Evolutionary conservation across 2,329 filamentous ascomycete genomes (phyloP), one percentile per base, ranked within the genome.

Genomic region (Paraconiothyrium brasiliense): DNA sequence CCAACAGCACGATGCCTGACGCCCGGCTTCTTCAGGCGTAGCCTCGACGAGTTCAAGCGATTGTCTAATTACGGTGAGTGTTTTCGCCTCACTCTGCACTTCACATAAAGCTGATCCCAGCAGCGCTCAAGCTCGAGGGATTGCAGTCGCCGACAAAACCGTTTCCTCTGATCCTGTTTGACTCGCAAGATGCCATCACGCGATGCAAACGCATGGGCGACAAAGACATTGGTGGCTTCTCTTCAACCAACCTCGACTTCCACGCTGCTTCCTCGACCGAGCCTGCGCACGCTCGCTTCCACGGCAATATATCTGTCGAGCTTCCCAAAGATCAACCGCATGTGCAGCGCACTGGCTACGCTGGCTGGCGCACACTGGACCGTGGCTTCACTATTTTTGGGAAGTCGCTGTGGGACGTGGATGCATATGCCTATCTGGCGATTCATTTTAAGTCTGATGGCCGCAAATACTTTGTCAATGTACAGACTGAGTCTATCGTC

Each of bases 401-500:
- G 44, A 90, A 89, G 59, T 84, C 91, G 37, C 82, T 93, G 24
- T 97, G 93, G 92, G 90, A 98, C 75, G 90, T 97, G 56, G 94
- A 97, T 72, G 89, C 92, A 2, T 98, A 97, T 80, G 83, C 86
- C 13, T 97, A 93, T 79, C 89, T 99, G 10, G 94, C 93, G 0
- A 80, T 99, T 73, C 90, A 94, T 14, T 85, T 99, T 70, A 95
- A 93, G 78, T 94, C 92, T 3, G 95, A 98, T 75, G 94, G 93
- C 16, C 86, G 95, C 61, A 91, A 92, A 71, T 99, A 98, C 82
- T 92, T 97, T 60, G 88, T 99, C 72, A 99, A 99, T 79, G 83
- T 99, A 16, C 95, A 98, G 82, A 97, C 94, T 3, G 94, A 99
- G 75, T 92, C 92, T 1, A 90, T 99, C 58, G 92, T 97, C 51